Evolutionary conservation across 306 rosid species (phyloP), one percentile per base, ranked within the genome.

Genomic region (Dalbergia oliveri): DNA sequence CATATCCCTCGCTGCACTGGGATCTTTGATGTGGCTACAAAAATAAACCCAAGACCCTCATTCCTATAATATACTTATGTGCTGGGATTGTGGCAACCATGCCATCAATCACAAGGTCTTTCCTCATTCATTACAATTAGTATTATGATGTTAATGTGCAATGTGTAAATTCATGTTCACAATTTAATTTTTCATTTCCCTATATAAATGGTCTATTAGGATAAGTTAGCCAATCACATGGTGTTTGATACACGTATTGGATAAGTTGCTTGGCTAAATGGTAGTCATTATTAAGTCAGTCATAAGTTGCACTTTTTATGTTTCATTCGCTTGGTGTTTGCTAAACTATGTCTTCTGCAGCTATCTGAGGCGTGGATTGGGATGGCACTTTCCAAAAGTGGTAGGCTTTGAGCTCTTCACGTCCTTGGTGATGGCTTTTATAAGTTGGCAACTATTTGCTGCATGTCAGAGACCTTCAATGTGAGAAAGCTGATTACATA

Each of bases 11-110:
- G 98, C 99, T 6, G 97, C 97, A 66, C 86, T 96, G 78, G 97
- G 99, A 72, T 93, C 99, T 74, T 89, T 96, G 87, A 93, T 91
- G 92, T 96, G 99, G 98, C 97, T 96, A 35, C 88, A 96, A 96
- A 86, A 96, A 91, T 90, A 96, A 96, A 71, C 99, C 98, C 59
- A 96, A 78, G 87, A 86, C 94, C 39, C 82, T 93, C 79, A 91
- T 96, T 87, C 99, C 98, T 35, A 89, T 96, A 26, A 91, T 96
- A 79, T 96, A 93, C 37, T n/a, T 79, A 18, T 91, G 90, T 85
- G 99, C 99, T 10, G 89, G 82, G 65, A 86, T 93, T 60, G 90
- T 90, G 61, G 92, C 99, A 73, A 91, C 99, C 76, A 96, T 96
- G 99, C 99, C 99, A 84, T 96, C 97, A 44, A 93, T 89, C 83